phyloP scores from a whole-genome alignment of 73 alveolate genomes.

The Tetrahymena malaccensis region DNA sequence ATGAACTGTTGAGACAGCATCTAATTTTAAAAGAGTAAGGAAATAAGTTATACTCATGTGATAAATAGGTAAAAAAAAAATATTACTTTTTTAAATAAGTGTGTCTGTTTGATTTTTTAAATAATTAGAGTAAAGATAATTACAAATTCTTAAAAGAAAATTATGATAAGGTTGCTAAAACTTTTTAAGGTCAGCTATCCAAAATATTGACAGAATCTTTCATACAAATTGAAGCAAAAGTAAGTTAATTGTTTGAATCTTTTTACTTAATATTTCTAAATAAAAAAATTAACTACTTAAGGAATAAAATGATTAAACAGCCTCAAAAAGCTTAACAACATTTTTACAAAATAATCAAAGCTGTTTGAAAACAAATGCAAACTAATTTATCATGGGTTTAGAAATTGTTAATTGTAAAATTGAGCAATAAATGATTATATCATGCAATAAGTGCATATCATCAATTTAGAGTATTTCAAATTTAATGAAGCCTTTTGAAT shows the following conservation, averaged over 20 bases:
- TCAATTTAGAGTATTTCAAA: not conserved
- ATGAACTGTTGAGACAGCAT: not conserved
- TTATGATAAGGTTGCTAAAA: not conserved
- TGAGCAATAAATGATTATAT: not conserved
- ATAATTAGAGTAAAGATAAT: not conserved
- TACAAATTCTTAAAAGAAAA: not conserved
- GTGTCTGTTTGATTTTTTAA: not conserved
- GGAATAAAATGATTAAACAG: not conserved
- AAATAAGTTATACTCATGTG: not conserved
- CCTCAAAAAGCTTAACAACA: not conserved
- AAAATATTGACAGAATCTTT: not conserved
- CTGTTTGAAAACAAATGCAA: not conserved
- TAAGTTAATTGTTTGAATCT: not conserved
- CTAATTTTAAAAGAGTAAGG: not conserved
- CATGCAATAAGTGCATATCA: not conserved
- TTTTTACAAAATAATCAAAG: not conserved
- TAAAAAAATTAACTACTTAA: too few species aligned
- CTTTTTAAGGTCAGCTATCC: not conserved
- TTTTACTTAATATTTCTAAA: too few species aligned
- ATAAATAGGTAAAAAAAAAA: not conserved
- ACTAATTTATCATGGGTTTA: not conserved
- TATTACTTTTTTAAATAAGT: not conserved
- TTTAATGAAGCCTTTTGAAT: not conserved
- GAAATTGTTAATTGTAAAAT: not conserved
- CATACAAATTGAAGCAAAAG: not conserved